A percentile compares a stretch with the other conserved stretches of the same genome.
These are phyloP conservation scores for Bertia moriformis DNA, from an alignment of 2,329 filamentous ascomycete genomes.

Conservation along the genomic window DNA sequence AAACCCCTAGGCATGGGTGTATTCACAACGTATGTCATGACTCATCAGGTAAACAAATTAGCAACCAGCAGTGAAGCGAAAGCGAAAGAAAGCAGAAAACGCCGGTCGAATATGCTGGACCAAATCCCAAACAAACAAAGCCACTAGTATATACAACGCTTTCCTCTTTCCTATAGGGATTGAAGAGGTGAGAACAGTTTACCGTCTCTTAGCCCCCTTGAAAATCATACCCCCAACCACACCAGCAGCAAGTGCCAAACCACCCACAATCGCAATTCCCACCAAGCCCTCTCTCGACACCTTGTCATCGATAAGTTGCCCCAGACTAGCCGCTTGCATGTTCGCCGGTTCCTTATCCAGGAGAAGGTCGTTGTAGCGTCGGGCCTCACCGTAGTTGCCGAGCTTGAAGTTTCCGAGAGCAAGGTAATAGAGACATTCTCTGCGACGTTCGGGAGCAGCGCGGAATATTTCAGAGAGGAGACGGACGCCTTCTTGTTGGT, in stretches of 20 bases:
- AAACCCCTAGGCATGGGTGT: too few species aligned
- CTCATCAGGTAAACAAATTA: too few species aligned
- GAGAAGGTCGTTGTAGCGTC: constrained; percentile 85
- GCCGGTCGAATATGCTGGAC: background rate
- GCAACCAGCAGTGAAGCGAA: too few species aligned
- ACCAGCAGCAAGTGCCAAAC: constrained; percentile 83
- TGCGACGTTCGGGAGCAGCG: constrained; percentile 75
- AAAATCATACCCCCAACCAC: constrained; percentile 79
- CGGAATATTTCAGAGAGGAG: constrained; percentile 95
- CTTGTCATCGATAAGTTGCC: constrained; percentile 83
- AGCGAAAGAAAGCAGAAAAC: background rate
- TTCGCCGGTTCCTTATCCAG: constrained; percentile 84
- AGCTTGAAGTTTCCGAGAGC: constrained; percentile 96
- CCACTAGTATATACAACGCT: too few species aligned
- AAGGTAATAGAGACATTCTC: constrained; percentile 97
- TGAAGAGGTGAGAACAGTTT: background rate
- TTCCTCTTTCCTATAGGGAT: too few species aligned
- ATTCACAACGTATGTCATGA: too few species aligned
- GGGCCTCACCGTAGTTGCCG: constrained; percentile 88
- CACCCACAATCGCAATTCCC: constrained; percentile 88
- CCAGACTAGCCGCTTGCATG: constrained; percentile 75
- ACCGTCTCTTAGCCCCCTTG: constrained; percentile 19
- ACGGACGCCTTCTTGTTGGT: constrained; percentile 88
- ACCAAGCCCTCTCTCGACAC: constrained; percentile 87
- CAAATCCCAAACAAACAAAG: too few species aligned